Percentiles rank a stretch among this genome's conserved stretches.
Evolutionary conservation across 2,329 filamentous ascomycete genomes (phyloP).

Genomic region (Nothophoma quercina): DNA sequence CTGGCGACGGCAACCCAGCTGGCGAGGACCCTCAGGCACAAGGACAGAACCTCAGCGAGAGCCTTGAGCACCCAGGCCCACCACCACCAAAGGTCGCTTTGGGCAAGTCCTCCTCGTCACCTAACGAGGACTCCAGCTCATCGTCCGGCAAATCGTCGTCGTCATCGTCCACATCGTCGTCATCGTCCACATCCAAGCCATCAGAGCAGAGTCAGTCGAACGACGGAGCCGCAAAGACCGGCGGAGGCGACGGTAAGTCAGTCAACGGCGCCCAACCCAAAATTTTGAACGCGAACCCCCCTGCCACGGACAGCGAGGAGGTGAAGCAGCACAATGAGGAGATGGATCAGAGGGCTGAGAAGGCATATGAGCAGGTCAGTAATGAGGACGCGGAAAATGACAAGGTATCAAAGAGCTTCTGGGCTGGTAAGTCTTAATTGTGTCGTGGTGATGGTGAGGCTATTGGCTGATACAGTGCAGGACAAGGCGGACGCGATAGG

Average conservation of each 20-base stretch:
- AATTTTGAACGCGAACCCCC: conserved; percentile 50
- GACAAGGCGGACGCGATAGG: conserved; percentile 37
- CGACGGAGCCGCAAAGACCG: conserved; percentile 20
- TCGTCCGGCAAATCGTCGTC: conserved; percentile 16
- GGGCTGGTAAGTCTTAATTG: conserved; percentile 44
- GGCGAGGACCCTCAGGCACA: conserved; percentile 55
- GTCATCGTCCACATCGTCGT: too few relatives aligned
- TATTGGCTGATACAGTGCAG: conserved; percentile 24
- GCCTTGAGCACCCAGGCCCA: conserved; percentile 56
- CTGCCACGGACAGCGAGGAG: conserved; percentile 45
- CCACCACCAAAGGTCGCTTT: conserved; percentile 53
- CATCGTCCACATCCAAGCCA: conserved; percentile 9
- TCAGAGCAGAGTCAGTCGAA: conserved; percentile 20
- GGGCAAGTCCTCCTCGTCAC: conserved; percentile 40
- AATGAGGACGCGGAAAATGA: conserved; percentile 51
- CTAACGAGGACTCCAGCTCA: conserved; percentile 31
- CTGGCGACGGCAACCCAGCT: conserved; percentile 51
- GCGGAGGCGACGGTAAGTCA: conserved; percentile 25
- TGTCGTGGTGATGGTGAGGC: not conserved
- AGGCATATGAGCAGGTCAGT: conserved; percentile 48
- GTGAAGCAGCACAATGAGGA: conserved; percentile 56
- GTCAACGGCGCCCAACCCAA: conserved; percentile 53
- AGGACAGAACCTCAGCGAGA: conserved; percentile 48
- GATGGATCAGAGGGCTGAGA: conserved; percentile 53
- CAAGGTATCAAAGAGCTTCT: conserved; percentile 51